Evolutionary conservation across 257 asterid species (phyloP), one percentile per base, ranked within the genome.

Genomic region (Solanum etuberosum): DNA sequence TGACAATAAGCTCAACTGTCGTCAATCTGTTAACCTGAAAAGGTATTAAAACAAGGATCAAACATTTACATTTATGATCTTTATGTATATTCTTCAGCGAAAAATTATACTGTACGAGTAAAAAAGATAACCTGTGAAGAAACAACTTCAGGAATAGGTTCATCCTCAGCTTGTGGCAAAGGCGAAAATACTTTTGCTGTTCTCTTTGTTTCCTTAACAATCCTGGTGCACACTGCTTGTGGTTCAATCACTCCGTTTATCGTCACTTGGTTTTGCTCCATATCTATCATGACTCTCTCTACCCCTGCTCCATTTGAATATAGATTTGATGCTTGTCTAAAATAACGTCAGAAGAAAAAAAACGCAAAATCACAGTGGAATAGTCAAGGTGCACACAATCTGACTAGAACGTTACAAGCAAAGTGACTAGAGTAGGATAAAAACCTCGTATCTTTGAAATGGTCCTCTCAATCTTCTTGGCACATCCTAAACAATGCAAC

Each of bases 401-500:
- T 7, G 7, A 42, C 23, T 38, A 74, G 27, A n/a, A 74, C 54
- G 2, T 74, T 18, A n/a, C 57, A 16, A 72, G 27, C 80, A 72
- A 72, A 72, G 80, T 72, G 29, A 72, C 23, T 20, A 38, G 59
- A n/a, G 59, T 7, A 1, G 34, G 4, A 63, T 46, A 83, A 2
- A 6, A 57, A 96, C 99, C 99, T 95, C 97, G 91, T 23, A 94
- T 94, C 87, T 91, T 93, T 51, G 88, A 91, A 88, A 94, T 93
- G 65, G 94, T 91, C 87, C 94, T 91, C 88, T 94, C 93, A 71
- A 96, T 95, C 91, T 96, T 96, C 91, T 94, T 94, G 3, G 98
- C 99, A 87, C 99, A 96, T 43, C 99, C 98, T 85, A 90, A 82
- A 87, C 99, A 96, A 85, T 96, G 99, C 91, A 96, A 92, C 91